A percentile compares a stretch with the other conserved stretches of the same genome.
Conservation (phyloP, 108 stramenopile species). For the Epithemia pelagica region DNA sequence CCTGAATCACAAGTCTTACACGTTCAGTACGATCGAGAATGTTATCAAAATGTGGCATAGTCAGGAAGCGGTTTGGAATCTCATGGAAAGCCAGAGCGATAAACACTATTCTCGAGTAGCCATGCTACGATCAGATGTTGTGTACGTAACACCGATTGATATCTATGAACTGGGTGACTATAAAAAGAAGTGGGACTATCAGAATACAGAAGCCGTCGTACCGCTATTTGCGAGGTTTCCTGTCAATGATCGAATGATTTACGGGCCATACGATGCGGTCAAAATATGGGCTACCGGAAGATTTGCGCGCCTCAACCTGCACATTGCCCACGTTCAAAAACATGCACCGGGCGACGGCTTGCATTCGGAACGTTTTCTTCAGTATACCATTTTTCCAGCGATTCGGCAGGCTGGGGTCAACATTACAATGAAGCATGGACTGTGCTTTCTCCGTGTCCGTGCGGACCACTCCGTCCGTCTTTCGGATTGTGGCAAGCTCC, state of each 20-base stretch:
- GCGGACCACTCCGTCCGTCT: conserved; percentile 28
- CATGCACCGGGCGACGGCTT: conserved; percentile 24
- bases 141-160: conserved; percentile 42
- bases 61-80: conserved; percentile 26
- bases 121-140: conserved; percentile 42
- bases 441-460: conserved; percentile 36
- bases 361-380: conserved; percentile 39
- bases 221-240: conserved; percentile 24
- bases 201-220: conserved; percentile 20
- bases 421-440: conserved; percentile 11
- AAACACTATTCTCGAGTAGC: conserved; percentile 33
- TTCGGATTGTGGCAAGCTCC: conserved; percentile 17
- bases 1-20: conserved; percentile 17
- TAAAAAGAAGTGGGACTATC: conserved; percentile 10
- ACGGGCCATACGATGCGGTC: conserved; percentile 42
- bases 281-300: conserved; percentile 53
- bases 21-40: conserved; percentile 18
- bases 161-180: conserved; percentile 21
- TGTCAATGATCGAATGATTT: conserved; percentile 46
- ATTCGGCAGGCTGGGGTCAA: conserved; percentile 13
- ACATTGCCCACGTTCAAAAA: conserved; percentile 5
- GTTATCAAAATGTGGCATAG: conserved; percentile 44
- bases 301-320: conserved; percentile 33
- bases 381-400: conserved; percentile 26
- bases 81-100: conserved; percentile 24